Evolutionary conservation across 495 filamentous ascomycete genomes (phyloP).

Genomic region (Paragyromitra xinjiangensis): DNA sequence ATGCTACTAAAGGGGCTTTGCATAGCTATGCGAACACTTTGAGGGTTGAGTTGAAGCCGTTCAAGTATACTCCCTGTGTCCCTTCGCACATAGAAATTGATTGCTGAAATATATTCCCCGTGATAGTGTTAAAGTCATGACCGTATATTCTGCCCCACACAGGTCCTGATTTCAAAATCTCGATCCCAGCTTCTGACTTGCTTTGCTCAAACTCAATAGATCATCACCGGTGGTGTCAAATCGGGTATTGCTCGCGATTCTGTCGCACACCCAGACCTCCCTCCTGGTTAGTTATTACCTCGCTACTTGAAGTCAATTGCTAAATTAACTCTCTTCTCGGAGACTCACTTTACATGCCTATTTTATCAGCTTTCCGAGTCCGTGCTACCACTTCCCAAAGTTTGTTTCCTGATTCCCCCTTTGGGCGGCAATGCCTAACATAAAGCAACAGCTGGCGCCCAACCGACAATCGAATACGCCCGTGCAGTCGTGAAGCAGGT

Average conservation of each 20-base stretch:
- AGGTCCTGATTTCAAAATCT: neutral
- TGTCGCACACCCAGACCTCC: slow-evolving; percentile 1
- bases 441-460: slow-evolving; percentile 27
- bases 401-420: neutral
- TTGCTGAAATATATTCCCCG: slow-evolving; percentile 6
- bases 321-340: neutral
- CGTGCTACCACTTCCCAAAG: slow-evolving; percentile 35
- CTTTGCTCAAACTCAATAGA: slow-evolving; percentile 22
- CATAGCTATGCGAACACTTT: slow-evolving; percentile 62
- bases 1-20: slow-evolving; percentile 66
- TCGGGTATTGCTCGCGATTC: slow-evolving; percentile 57
- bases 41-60: slow-evolving; percentile 65
- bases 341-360: slow-evolving; percentile 56
- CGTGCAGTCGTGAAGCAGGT: slow-evolving; percentile 57
- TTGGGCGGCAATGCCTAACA: neutral
- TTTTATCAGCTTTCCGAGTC: slow-evolving; percentile 39
- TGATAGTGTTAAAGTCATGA: slow-evolving; percentile 60
- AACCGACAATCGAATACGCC: slow-evolving; percentile 56
- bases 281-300: slow-evolving; percentile 5
- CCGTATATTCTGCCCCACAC: slow-evolving; percentile 25
- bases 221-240: slow-evolving; percentile 59
- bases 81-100: neutral
- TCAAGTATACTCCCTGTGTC: slow-evolving; percentile 55
- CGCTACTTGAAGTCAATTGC: too few species aligned
- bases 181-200: neutral